Percentiles rank a stretch among this genome's conserved stretches.
phyloP scores from a whole-genome alignment of 2,329 filamentous ascomycete genomes.

The Harringtonia aguacate region DNA sequence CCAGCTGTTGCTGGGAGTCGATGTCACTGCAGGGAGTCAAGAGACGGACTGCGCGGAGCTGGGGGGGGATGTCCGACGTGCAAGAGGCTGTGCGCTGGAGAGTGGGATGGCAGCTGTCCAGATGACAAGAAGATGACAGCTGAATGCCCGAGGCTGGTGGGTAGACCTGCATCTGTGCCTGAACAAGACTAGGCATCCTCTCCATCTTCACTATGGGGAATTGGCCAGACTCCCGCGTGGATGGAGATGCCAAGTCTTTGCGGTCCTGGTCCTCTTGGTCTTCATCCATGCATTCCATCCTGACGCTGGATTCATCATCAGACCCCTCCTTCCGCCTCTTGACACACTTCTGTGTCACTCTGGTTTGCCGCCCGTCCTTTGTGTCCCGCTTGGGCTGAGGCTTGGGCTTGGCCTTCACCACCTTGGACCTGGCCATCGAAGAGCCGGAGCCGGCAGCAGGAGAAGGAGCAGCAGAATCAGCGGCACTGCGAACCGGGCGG shows the following conservation, averaged over 20 bases:
- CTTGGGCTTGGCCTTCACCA: conserved; percentile 39
- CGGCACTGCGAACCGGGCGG: not conserved
- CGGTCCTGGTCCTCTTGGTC: not conserved
- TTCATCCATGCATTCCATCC: not conserved
- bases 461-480: not conserved
- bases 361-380: conserved; percentile 10
- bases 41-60: conserved; percentile 20
- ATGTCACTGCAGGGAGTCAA: conserved; percentile 44
- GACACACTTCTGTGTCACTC: not conserved
- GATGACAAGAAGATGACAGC: too few relatives aligned
- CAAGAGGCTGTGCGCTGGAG: not conserved
- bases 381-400: conserved; percentile 33
- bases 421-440: conserved; percentile 27
- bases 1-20: conserved; percentile 27
- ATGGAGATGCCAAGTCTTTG: too few relatives aligned
- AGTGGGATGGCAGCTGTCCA: too few relatives aligned
- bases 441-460: not conserved
- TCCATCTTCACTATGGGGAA: not conserved
- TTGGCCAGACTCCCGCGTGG: too few relatives aligned
- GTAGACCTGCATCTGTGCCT: too few relatives aligned
- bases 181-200: too few relatives aligned
- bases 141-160: too few relatives aligned
- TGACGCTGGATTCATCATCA: not conserved
- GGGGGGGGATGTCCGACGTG: conserved; percentile 19
- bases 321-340: not conserved